These are phyloP conservation scores for Aspergillus novoparasiticus DNA, from an alignment of 2,329 filamentous ascomycete genomes.

Conservation along the genomic window DNA sequence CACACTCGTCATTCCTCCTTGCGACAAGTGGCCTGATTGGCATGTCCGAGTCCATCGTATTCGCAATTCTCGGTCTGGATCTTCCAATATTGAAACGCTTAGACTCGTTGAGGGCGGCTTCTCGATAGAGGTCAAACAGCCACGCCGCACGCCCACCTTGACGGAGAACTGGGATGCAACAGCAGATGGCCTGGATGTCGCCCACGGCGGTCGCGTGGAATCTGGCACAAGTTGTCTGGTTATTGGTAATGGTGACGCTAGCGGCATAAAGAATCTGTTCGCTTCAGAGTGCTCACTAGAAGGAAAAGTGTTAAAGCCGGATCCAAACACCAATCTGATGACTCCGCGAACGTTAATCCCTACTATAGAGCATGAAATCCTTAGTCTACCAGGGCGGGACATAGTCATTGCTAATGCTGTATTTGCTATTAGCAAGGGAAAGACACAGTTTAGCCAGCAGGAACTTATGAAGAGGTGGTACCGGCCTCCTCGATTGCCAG, in stretches of 20 bases:
- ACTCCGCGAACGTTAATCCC: conserved; percentile 9
- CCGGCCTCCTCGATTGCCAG: background rate
- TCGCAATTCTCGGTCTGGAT: background rate
- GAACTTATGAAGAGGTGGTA: background rate
- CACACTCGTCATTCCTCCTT: conserved; percentile 17
- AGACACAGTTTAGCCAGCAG: background rate
- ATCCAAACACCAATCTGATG: conserved; percentile 16
- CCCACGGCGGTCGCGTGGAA: background rate
- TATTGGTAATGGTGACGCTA: background rate
- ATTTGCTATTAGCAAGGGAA: background rate
- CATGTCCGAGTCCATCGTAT: conserved; percentile 22
- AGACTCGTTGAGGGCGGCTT: conserved; percentile 5
- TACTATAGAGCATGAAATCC: background rate
- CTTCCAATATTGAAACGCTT: background rate
- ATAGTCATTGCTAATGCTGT: background rate
- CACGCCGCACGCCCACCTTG: background rate
- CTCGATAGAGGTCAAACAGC: background rate
- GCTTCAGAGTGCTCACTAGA: background rate
- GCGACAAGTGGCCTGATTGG: conserved; percentile 20
- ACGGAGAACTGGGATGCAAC: background rate
- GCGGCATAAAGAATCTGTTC: background rate
- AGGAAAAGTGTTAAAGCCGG: conserved; percentile 3
- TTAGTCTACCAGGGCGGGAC: background rate
- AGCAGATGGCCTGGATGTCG: background rate
- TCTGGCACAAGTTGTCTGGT: background rate